Evolutionary conservation across 306 rosid species (phyloP), one percentile per base, ranked within the genome.

Genomic region (Mimosa bimucronata): DNA sequence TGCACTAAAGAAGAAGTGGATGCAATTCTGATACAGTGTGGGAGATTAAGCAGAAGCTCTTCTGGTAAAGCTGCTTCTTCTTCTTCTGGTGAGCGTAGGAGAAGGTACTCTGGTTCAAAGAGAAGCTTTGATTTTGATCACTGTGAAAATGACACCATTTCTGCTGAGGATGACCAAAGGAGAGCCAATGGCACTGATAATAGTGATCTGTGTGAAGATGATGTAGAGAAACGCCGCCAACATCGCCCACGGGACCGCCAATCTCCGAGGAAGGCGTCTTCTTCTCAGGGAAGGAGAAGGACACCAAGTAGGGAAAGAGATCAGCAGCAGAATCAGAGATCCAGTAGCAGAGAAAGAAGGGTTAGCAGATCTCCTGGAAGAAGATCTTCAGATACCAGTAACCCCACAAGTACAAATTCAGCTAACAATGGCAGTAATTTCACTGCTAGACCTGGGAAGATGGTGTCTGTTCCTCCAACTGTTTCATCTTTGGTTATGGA

Each of bases 391-490:
- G 92, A 89, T 58, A 82, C 79, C 1, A 48, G 26, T 66, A 71
- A 73, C 6, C 13, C 55, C 8, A 70, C 75, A 34, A 41, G 13
- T 25, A 21, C 78, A 25, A 70, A 25, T 13, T 2, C 74, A 26
- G 66, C 73, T 44, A 38, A 58, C 73, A 34, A 81, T 68, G 74
- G 77, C 75, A 7, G 77, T 66, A 38, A n/a, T n/a, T n/a, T n/a
- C n/a, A n/a, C n/a, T 76, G 61, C 81, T 66, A 90, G 88, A 82
- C 97, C 97, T 0, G 96, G 91, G 5, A 96, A 96, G 87, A 80
- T 96, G 99, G 97, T 96, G 53, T 90, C 99, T 7, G 98, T 93
- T n/a, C 99, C 99, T 9, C 88, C 99, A 1, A 88, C 98, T 30
- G 92, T 94, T 75, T 66, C 94, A 83, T 92, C 94, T 19, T 18